phyloP scores from a whole-genome alignment of 2,329 filamentous ascomycete species.

The Phyllosticta capitalensis region DNA sequence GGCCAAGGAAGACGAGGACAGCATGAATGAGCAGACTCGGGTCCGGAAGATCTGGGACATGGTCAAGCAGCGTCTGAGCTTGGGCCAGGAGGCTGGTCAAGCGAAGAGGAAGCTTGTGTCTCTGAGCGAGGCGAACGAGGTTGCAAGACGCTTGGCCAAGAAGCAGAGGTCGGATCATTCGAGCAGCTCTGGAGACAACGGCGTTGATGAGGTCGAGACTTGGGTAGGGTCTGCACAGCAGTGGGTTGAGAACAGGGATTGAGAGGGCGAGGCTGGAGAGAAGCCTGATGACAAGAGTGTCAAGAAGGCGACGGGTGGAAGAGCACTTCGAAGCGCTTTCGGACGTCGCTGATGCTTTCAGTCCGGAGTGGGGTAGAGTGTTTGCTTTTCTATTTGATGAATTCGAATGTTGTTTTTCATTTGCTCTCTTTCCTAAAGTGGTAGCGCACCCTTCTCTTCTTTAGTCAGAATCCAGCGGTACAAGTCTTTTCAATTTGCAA shows the following conservation, averaged over 20 bases:
- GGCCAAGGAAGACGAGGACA: no score
- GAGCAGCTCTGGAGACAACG: background rate
- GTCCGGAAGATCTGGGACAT: constrained; percentile 27
- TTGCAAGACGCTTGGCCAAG: constrained; percentile 41
- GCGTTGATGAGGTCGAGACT: background rate
- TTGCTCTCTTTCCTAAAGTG: no score
- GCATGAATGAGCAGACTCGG: constrained; percentile 2
- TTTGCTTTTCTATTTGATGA: no score
- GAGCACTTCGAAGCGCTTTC: background rate
- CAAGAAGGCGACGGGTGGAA: background rate
- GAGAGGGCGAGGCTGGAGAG: background rate
- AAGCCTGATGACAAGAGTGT: background rate
- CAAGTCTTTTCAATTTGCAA: no score
- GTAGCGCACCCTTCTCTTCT: no score
- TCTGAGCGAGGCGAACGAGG: constrained; percentile 52
- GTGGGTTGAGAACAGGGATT: background rate
- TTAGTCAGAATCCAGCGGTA: no score
- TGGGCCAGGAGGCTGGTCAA: constrained; percentile 8
- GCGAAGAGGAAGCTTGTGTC: constrained; percentile 46
- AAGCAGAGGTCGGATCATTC: background rate
- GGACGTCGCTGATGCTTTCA: background rate
- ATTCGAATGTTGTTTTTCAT: no score
- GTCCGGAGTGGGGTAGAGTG: no score
- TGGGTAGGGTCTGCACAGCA: background rate
- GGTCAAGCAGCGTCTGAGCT: constrained; percentile 23